Conservation (phyloP, 2,329 filamentous ascomycete species). For the Gremmenia infestans region DNA sequence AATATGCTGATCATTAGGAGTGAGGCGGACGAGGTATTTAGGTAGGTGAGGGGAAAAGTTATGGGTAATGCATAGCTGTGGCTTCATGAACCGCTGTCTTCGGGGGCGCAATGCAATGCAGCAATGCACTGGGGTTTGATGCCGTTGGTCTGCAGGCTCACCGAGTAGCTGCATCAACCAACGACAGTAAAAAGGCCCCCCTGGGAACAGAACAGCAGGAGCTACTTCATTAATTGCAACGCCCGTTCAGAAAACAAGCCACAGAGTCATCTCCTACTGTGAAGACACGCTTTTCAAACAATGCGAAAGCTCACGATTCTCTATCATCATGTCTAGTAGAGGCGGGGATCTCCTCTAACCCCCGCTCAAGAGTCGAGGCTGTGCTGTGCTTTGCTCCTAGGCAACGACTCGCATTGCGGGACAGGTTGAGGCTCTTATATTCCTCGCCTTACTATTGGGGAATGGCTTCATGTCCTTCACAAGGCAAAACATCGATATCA, state of each 20-base stretch:
- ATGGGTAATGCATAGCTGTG: not conserved
- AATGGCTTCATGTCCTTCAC: not conserved
- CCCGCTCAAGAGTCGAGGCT: not conserved
- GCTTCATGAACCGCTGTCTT: not conserved
- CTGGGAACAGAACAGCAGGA: too few species aligned
- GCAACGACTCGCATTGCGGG: not conserved
- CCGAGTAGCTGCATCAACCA: not conserved
- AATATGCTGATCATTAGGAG: not conserved
- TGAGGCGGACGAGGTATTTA: conserved; percentile 1
- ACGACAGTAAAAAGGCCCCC: not conserved
- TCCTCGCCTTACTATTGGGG: not conserved
- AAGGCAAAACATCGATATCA: not conserved
- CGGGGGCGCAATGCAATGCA: not conserved
- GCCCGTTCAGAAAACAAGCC: not conserved
- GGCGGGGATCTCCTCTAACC: not conserved
- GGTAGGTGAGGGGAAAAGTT: not conserved
- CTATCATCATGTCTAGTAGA: not conserved
- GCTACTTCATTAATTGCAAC: not conserved
- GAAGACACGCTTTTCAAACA: not conserved
- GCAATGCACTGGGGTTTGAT: not conserved
- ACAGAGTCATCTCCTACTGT: not conserved
- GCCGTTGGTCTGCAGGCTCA: not conserved
- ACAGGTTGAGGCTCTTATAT: not conserved
- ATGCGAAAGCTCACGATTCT: not conserved
- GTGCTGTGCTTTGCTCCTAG: not conserved